Percentiles rank a stretch among this genome's conserved stretches.
Conservation (phyloP, 805 yeast species). For the Suhomyces sp. region DNA sequence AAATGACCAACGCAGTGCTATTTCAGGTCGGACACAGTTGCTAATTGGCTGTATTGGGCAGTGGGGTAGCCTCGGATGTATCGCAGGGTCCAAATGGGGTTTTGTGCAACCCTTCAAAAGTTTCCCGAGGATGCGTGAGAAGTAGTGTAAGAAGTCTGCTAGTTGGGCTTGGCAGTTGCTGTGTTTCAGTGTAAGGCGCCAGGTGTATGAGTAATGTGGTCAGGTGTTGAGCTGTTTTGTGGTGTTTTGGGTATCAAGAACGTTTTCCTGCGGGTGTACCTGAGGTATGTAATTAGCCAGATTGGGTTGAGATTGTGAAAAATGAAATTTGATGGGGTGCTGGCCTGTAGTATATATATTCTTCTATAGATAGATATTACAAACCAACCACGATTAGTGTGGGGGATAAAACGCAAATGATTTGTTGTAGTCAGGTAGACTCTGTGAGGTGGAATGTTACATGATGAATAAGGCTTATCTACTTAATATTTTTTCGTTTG, state of each 20-base stretch:
- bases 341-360: neutral
- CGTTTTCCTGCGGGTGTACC: neutral
- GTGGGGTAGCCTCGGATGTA: neutral
- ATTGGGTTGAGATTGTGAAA: neutral
- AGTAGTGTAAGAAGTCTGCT: too few relatives aligned
- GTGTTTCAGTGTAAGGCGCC: neutral
- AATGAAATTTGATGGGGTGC: neutral
- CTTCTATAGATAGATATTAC: neutral
- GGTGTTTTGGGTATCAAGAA: too few relatives aligned
- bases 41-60: neutral
- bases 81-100: neutral
- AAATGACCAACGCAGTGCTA: neutral
- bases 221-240: too few relatives aligned
- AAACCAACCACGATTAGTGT: neutral
- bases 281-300: neutral
- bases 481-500: neutral
- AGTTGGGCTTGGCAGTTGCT: neutral
- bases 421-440: neutral
- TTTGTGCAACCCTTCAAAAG: neutral
- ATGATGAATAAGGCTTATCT: neutral
- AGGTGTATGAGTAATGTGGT: too few relatives aligned
- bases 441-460: neutral
- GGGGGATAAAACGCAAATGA: neutral
- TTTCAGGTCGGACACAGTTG: neutral
- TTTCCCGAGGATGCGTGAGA: neutral